Percentiles rank a stretch among this genome's conserved stretches.
Evolutionary conservation across 1,139 yeast species (phyloP).

Genomic region (Nakaseomyces glabratus): DNA sequence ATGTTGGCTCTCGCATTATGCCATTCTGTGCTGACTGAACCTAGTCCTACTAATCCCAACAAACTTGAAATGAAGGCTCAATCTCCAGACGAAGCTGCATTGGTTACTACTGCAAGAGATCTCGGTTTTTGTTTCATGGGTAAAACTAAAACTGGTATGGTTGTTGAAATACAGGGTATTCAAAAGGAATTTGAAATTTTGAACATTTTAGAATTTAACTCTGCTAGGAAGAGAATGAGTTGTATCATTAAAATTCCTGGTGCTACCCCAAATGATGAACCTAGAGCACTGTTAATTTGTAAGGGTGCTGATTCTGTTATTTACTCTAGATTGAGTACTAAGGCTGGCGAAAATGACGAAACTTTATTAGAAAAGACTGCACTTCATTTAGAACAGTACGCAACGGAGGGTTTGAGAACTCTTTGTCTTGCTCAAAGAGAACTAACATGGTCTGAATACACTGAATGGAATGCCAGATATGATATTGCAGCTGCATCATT

Average conservation of each 20-base stretch:
- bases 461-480: conserved; percentile 60
- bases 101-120: conserved; percentile 89
- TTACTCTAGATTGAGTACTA: conserved; percentile 54
- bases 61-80: conserved; percentile 73
- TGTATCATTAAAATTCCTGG: conserved; percentile 63
- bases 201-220: conserved; percentile 75
- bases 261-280: conserved; percentile 35
- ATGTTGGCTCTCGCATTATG: conserved; percentile 86
- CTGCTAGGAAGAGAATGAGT: conserved; percentile 94
- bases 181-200: conserved; percentile 63
- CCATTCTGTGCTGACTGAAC: conserved; percentile 83
- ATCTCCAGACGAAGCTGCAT: conserved; percentile 97
- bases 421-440: conserved; percentile 84
- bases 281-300: conserved; percentile 53
- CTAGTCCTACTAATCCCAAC: conserved; percentile 47
- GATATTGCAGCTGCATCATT: conserved; percentile 70
- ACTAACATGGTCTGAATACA: conserved; percentile 50
- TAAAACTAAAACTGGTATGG: conserved; percentile 62
- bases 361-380: conserved; percentile 56
- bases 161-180: conserved; percentile 67
- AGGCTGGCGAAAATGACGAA: conserved; percentile 30
- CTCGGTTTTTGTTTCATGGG: conserved; percentile 75
- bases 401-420: conserved; percentile 95
- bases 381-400: conserved; percentile 78
- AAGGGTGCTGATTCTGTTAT: conserved; percentile 96